These are phyloP conservation scores for Lichtheimia ornata DNA, from an alignment of 371 early-diverging fungal species.

Conservation along the genomic window DNA sequence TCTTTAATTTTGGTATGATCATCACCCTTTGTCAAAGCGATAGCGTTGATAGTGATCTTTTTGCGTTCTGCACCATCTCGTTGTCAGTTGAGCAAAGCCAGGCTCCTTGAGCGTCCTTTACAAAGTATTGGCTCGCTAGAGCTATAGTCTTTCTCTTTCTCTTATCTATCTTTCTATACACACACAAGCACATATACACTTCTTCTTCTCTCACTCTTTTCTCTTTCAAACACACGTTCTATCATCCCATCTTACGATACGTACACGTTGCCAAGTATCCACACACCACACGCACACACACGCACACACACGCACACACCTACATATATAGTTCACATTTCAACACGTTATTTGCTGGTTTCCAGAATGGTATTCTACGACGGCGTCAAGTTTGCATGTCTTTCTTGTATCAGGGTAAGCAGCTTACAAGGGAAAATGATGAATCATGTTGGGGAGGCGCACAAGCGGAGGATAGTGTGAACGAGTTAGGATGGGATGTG, in stretches of 20 bases:
- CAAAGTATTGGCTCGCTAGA: constrained; percentile 4
- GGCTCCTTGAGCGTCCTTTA: constrained; percentile 15
- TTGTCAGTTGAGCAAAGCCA: constrained; percentile 7
- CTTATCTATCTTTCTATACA: not conserved
- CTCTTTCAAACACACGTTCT: not conserved
- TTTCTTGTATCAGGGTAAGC: constrained; percentile 30
- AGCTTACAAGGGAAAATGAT: not conserved
- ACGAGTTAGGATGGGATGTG: too few relatives aligned
- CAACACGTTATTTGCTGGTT: not conserved
- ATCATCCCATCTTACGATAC: not conserved
- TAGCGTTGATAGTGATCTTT: constrained; percentile 12
- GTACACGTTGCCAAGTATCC: too few relatives aligned
- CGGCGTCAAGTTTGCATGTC: constrained; percentile 31
- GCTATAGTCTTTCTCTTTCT: constrained; percentile 8
- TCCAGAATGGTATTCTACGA: constrained; percentile 21
- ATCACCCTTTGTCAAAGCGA: constrained; percentile 7
- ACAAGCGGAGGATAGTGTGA: not conserved
- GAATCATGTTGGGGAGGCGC: too few relatives aligned
- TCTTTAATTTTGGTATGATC: constrained; percentile 8
- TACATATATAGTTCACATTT: not conserved
- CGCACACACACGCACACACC: constrained; percentile 1
- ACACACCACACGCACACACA: not conserved
- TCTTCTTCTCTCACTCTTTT: too few relatives aligned
- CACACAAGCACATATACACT: too few relatives aligned
- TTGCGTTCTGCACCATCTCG: constrained; percentile 14